Evolutionary conservation across 2,329 filamentous ascomycete species (phyloP).

Genomic region (Penicillium paneum): DNA sequence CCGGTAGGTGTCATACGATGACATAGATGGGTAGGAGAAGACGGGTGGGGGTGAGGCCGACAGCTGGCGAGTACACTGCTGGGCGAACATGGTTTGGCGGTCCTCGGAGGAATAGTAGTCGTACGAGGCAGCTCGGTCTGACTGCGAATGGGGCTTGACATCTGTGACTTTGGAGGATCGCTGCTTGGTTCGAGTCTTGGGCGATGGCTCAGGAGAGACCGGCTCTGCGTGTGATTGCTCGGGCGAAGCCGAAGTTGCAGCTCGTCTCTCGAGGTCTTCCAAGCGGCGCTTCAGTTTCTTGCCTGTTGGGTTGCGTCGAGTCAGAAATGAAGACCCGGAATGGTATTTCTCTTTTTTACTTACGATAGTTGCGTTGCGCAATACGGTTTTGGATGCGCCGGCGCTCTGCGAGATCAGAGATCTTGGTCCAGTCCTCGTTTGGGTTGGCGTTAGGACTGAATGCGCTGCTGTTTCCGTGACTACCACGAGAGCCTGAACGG

Average conservation of each 20-base stretch:
- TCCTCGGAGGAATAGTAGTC: slow-evolving; percentile 46
- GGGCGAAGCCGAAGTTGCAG: slow-evolving; percentile 60
- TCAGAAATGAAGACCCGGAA: not conserved
- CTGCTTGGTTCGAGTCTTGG: slow-evolving; percentile 28
- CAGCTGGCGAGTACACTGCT: slow-evolving; percentile 58
- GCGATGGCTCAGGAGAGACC: slow-evolving; percentile 32
- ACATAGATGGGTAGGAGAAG: slow-evolving; percentile 53
- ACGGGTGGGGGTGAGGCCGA: slow-evolving; percentile 57
- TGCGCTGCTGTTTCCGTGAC: slow-evolving; percentile 82
- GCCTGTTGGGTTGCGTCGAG: slow-evolving; percentile 38
- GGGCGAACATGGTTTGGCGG: slow-evolving; percentile 52
- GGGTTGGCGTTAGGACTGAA: slow-evolving; percentile 93
- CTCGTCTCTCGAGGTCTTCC: slow-evolving; percentile 62
- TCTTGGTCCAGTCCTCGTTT: slow-evolving; percentile 99
- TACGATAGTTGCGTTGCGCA: slow-evolving; percentile 96
- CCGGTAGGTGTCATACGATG: slow-evolving; percentile 44
- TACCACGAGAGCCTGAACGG: slow-evolving; percentile 53
- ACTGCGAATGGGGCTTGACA: slow-evolving; percentile 19
- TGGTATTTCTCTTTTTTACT: slow-evolving; percentile 34
- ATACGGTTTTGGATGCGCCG: slow-evolving; percentile 95
- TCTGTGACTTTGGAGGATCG: slow-evolving; percentile 30
- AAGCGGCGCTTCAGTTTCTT: slow-evolving; percentile 67
- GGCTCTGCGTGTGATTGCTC: slow-evolving; percentile 57
- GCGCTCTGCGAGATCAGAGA: slow-evolving; percentile 92
- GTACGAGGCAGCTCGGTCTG: slow-evolving; percentile 35